These are phyloP conservation scores for Suillus cothurnatus DNA, from an alignment of 768 basidiomycete genomes.

Conservation along the genomic window DNA sequence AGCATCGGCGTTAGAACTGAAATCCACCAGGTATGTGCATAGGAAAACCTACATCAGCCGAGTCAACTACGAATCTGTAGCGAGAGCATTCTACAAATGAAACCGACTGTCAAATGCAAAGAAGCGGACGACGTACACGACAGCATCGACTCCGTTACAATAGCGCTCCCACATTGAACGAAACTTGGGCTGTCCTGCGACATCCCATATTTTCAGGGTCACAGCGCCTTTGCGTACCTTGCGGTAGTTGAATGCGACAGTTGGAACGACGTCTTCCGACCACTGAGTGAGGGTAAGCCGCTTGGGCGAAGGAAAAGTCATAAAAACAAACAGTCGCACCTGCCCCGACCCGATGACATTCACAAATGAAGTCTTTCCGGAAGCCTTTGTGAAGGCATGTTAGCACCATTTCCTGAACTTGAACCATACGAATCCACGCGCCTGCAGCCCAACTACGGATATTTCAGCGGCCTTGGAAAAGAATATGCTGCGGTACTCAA, in stretches of 20 bases:
- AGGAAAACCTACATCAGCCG: conserved; percentile 68
- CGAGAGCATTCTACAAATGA: background rate
- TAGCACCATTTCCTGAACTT: conserved; percentile 3
- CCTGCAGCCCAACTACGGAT: conserved; percentile 90
- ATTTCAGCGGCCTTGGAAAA: conserved; percentile 88
- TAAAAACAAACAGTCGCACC: conserved; percentile 37
- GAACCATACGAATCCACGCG: conserved; percentile 24
- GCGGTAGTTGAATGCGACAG: conserved; percentile 90
- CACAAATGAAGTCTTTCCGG: conserved; percentile 93
- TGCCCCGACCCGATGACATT: conserved; percentile 90
- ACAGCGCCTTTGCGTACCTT: conserved; percentile 90
- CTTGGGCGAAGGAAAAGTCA: conserved; percentile 6
- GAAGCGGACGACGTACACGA: conserved; percentile 60
- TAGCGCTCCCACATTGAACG: conserved; percentile 96
- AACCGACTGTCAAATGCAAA: background rate
- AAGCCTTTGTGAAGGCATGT: conserved; percentile 55
- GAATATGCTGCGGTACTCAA: conserved; percentile 57
- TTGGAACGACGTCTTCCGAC: conserved; percentile 96
- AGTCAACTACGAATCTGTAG: conserved; percentile 88
- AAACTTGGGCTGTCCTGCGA: conserved; percentile 93
- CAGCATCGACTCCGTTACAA: conserved; percentile 89
- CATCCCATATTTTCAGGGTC: conserved; percentile 94
- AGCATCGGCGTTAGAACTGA: conserved; percentile 8
- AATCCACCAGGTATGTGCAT: background rate
- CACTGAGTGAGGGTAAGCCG: conserved; percentile 51